Conservation (phyloP, 139 green algal species). For the Chlorella sp. region DNA sequence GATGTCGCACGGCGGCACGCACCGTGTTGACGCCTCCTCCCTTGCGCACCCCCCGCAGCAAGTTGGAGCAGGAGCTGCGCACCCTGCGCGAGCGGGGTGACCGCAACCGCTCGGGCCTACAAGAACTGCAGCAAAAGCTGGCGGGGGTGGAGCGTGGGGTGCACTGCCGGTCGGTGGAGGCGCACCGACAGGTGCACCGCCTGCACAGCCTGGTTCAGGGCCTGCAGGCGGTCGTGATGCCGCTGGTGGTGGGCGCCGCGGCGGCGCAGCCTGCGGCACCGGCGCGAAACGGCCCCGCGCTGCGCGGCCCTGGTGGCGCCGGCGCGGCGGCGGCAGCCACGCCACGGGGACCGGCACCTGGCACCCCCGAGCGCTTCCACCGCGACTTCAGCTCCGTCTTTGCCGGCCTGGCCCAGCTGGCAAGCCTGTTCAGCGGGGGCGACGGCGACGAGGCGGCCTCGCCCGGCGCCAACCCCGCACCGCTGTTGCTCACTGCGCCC, state of each 20-base stretch:
- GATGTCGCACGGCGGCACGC: neutral
- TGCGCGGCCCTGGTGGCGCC: neutral
- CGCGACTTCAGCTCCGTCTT: neutral
- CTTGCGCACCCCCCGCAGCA: conserved; percentile 29
- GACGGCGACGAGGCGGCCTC: neutral
- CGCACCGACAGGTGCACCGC: conserved; percentile 7
- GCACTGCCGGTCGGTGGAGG: conserved; percentile 3
- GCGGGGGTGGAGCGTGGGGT: conserved; percentile 25
- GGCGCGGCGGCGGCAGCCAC: neutral
- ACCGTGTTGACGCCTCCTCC: neutral
- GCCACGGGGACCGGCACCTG: neutral
- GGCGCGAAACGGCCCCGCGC: neutral
- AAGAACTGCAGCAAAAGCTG: conserved; percentile 33
- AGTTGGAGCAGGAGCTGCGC: conserved; percentile 56
- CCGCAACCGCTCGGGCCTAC: conserved; percentile 28
- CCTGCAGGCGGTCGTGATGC: conserved; percentile 13
- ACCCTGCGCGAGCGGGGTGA: conserved; percentile 34
- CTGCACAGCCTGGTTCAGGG: conserved; percentile 12
- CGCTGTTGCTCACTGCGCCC: conserved; percentile 17
- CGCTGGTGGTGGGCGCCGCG: conserved; percentile 8
- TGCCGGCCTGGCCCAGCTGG: conserved; percentile 15
- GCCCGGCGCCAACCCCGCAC: neutral
- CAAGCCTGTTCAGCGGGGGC: neutral
- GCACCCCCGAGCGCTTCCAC: conserved; percentile 13
- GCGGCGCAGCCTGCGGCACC: neutral